Evolutionary conservation across 176 grass and related monocot species (phyloP).

Genomic region (Eleusine indica): DNA sequence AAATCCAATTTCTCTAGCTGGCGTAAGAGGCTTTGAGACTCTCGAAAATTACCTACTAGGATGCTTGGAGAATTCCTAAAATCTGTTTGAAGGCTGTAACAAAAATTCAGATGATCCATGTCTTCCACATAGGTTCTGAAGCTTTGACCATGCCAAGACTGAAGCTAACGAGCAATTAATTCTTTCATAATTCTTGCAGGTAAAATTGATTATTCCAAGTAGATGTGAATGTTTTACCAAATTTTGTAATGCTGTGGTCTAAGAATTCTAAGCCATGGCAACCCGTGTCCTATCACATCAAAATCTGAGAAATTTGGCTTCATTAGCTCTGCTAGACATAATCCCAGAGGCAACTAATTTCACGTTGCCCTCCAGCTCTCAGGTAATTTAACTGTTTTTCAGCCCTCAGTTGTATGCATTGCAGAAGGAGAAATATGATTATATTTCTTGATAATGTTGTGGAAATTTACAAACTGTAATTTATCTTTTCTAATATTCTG

Average conservation of each 20-base stretch:
- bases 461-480: not conserved
- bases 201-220: not conserved
- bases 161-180: not conserved
- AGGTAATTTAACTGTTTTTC: slow-evolving; percentile 35
- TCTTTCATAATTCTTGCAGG: not conserved
- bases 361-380: not conserved
- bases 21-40: not conserved
- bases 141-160: not conserved
- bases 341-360: slow-evolving; percentile 5
- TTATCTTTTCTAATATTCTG: not conserved
- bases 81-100: too few relatives aligned
- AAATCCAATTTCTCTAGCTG: not conserved
- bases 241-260: not conserved
- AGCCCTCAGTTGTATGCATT: not conserved
- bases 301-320: slow-evolving; percentile 39
- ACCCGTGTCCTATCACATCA: slow-evolving; percentile 34
- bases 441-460: not conserved
- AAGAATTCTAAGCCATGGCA: slow-evolving; percentile 33
- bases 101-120: not conserved
- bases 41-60: not conserved
- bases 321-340: slow-evolving; percentile 27
- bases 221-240: not conserved
- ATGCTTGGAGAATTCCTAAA: too few relatives aligned
- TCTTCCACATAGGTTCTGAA: not conserved
- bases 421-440: not conserved